Conservation (phyloP, 495 filamentous ascomycete species). For the Cryomyces antarcticus region DNA sequence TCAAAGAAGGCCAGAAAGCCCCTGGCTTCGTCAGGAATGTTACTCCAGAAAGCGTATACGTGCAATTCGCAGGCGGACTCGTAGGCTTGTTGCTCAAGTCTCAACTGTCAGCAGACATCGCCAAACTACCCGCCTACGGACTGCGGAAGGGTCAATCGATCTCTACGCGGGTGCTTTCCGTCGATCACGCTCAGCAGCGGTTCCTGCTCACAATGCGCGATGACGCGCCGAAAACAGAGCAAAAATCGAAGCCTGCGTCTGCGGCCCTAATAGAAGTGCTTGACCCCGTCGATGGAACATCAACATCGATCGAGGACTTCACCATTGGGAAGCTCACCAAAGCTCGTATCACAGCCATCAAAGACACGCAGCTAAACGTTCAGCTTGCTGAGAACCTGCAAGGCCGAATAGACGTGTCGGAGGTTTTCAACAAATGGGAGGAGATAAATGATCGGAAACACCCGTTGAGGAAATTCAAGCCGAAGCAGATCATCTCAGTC, state of each 20-base stretch:
- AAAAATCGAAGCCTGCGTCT: constrained; percentile 5
- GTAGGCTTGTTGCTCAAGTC: constrained; percentile 60
- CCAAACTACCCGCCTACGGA: constrained; percentile 52
- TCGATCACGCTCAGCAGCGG: constrained; percentile 34
- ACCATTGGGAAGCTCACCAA: constrained; percentile 55
- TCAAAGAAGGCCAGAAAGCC: constrained; percentile 43
- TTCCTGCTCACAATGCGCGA: constrained; percentile 44
- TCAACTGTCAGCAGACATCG: constrained; percentile 45
- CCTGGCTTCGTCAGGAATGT: constrained; percentile 75
- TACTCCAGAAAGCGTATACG: constrained; percentile 54
- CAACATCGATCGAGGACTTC: constrained; percentile 47
- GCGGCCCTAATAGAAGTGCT: constrained; percentile 18
- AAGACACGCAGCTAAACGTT: constrained; percentile 81
- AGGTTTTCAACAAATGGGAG: constrained; percentile 72
- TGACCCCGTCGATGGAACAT: constrained; percentile 50
- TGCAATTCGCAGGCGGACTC: constrained; percentile 61
- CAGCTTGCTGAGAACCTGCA: constrained; percentile 74
- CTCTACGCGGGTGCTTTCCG: constrained; percentile 41
- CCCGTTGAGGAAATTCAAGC: constrained; percentile 50
- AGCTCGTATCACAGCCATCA: constrained; percentile 58
- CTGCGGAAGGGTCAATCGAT: constrained; percentile 52
- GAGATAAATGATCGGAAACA: constrained; percentile 63
- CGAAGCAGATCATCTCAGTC: constrained; percentile 48
- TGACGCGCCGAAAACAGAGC: constrained; percentile 12
- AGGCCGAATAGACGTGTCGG: constrained; percentile 76